Evolutionary conservation across 805 yeast species (phyloP).

Genomic region (Diddensiella caesifluorescens): DNA sequence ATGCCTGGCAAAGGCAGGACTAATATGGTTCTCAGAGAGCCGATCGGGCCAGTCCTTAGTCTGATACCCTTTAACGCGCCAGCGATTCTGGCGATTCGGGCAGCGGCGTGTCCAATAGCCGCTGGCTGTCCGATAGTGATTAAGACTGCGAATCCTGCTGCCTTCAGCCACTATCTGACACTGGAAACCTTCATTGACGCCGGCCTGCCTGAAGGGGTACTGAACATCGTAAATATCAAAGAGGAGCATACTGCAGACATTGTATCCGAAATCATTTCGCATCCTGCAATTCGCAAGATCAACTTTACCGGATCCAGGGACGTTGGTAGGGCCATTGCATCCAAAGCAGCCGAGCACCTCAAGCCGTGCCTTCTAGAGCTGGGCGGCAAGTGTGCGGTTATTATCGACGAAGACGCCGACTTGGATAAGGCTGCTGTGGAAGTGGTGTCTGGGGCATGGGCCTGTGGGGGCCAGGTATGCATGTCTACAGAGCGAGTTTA

Average conservation of each 20-base stretch:
- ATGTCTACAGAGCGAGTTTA: constrained; percentile 80
- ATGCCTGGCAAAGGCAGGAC: constrained; percentile 62
- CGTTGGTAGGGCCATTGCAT: constrained; percentile 69
- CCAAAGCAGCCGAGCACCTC: constrained; percentile 59
- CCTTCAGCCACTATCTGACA: constrained; percentile 65
- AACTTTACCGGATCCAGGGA: constrained; percentile 86
- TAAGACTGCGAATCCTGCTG: constrained; percentile 78
- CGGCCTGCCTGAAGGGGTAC: constrained; percentile 76
- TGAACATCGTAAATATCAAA: constrained; percentile 48
- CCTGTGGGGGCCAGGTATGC: constrained; percentile 82
- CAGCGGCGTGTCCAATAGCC: constrained; percentile 76
- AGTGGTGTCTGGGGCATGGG: constrained; percentile 63
- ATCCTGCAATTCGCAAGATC: constrained; percentile 67
- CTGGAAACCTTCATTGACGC: constrained; percentile 64
- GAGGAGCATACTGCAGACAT: constrained; percentile 41
- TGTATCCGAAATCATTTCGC: constrained; percentile 67
- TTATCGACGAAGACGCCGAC: constrained; percentile 69
- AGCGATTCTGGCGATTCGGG: constrained; percentile 76
- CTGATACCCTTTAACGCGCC: constrained; percentile 91
- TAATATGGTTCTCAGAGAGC: constrained; percentile 67
- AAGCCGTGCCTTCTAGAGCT: constrained; percentile 80
- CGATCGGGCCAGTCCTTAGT: constrained; percentile 82
- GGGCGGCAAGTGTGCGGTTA: constrained; percentile 84
- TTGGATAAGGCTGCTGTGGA: constrained; percentile 52
- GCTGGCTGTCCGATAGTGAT: constrained; percentile 78